phyloP scores from a whole-genome alignment of 139 green algal genomes.

The Desmodesmus armatus region DNA sequence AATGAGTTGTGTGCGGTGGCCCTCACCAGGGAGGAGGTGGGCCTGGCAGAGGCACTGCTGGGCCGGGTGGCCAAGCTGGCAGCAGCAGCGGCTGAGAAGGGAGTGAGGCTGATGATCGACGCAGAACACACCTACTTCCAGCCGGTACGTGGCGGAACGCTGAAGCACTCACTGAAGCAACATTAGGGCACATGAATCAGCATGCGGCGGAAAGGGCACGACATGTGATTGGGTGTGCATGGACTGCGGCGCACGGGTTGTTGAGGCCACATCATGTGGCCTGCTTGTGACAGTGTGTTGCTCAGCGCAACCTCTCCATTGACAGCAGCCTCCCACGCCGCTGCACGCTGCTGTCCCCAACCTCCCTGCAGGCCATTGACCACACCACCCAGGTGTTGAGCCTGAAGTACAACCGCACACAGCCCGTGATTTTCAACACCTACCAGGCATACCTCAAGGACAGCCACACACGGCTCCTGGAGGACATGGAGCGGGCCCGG shows the following conservation, averaged over 20 bases:
- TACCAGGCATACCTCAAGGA: constrained; percentile 87
- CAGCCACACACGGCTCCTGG: constrained; percentile 57
- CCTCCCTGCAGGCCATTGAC: constrained; percentile 78
- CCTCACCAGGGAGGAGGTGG: constrained; percentile 67
- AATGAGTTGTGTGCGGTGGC: constrained; percentile 1
- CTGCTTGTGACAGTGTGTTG: no score
- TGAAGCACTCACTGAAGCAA: no score
- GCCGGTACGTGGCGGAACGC: no score
- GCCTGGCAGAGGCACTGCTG: constrained; percentile 78
- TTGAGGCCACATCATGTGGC: no score
- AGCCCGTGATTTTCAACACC: constrained; percentile 81
- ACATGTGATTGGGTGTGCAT: no score
- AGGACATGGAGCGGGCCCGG: constrained; percentile 76
- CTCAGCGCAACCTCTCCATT: not conserved
- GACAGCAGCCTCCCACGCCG: not conserved
- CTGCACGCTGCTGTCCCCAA: not conserved
- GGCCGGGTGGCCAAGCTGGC: constrained; percentile 68
- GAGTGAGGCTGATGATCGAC: constrained; percentile 88
- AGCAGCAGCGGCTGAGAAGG: constrained; percentile 30
- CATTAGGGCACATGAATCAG: no score
- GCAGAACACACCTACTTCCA: constrained; percentile 94
- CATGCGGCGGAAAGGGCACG: no score
- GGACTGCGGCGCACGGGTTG: no score
- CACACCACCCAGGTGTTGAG: constrained; percentile 78
- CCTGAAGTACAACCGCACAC: constrained; percentile 74